Evolutionary conservation across 208 protist genomes (phyloP), one percentile per base, ranked within the genome.

Genomic region (Leishmania martiniquensis): DNA sequence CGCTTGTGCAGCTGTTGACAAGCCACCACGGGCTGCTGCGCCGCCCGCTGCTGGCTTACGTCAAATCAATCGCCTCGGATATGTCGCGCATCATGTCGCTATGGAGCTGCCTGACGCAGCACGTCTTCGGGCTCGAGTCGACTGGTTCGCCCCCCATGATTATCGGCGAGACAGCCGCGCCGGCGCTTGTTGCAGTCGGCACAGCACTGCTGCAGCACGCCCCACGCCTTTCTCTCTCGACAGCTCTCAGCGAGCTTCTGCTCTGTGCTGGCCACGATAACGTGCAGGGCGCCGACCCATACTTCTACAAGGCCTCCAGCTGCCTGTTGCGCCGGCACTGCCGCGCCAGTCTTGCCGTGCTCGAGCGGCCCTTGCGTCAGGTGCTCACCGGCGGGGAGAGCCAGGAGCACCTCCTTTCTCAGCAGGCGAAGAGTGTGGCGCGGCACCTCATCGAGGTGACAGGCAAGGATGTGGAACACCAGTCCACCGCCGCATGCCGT

Each of bases 241-340:
- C 82, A 2, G 78, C 80, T 13, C 82, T 97, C 17, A 81, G 78
- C 32, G 89, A 96, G 78, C 34, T 95, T 76, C 82, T 97, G 15
- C 67, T 95, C 15, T 95, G 92, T 62, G 90, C 82, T 62, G 94
- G 88, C 1, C 92, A 96, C 83, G 92, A 95, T 82, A 78, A 93
- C 86, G 76, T 93, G 25, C 90, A 95, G 72, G 87, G 89, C 45
- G 85, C 81, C 52, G 94, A 96, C 71, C 82, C 86, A 13, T 89
- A 73, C 79, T 94, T 93, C 82, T 94, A 88, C 81, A 51, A 72
- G 54, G 52, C 80, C n/a, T 84, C 80, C 60, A 84, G 70, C 75
- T 77, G 59, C 55, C 75, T 70, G 54, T 47, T 80, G n/a, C 80
- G 80, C 45, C 74, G 74, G 66, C 67, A 84, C 80, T 70, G 71